These are phyloP conservation scores for Hericium erinaceus DNA, from an alignment of 768 basidiomycete genomes.

Conservation along the genomic window DNA sequence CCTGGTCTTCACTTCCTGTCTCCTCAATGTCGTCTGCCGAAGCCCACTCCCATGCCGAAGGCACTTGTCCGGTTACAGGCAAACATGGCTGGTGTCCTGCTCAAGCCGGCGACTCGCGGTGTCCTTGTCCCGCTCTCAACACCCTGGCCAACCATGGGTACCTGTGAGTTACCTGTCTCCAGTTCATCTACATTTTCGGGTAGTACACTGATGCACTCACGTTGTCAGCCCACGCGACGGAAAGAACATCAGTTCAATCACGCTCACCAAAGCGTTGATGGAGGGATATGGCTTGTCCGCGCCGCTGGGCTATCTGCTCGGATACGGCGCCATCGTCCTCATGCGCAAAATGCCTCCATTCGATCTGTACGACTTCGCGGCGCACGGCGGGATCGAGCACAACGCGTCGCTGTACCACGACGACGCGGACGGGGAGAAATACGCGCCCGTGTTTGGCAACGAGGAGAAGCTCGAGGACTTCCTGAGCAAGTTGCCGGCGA, in stretches of 20 bases:
- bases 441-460: slow-evolving; percentile 31
- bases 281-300: slow-evolving; percentile 47
- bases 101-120: slow-evolving; percentile 23
- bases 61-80: not conserved
- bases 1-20: too few species aligned
- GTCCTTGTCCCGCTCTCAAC: slow-evolving; percentile 66
- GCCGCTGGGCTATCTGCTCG: slow-evolving; percentile 45
- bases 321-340: slow-evolving; percentile 20
- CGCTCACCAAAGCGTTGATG: not conserved
- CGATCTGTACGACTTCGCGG: slow-evolving; percentile 43
- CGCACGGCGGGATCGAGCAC: slow-evolving; percentile 54
- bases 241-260: slow-evolving; percentile 15
- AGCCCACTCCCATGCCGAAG: not conserved
- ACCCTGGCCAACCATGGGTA: slow-evolving; percentile 68
- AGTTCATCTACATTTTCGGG: too few species aligned
- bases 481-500: slow-evolving; percentile 25
- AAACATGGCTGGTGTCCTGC: not conserved
- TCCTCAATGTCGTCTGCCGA: not conserved
- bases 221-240: slow-evolving; percentile 34
- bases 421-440: slow-evolving; percentile 24
- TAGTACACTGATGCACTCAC: too few species aligned
- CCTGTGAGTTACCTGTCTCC: slow-evolving; percentile 18
- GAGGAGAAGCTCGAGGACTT: slow-evolving; percentile 26
- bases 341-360: slow-evolving; percentile 23
- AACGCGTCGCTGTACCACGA: slow-evolving; percentile 55